Conservation (phyloP, 495 filamentous ascomycete genomes). For the Trichocladium antarcticum region DNA sequence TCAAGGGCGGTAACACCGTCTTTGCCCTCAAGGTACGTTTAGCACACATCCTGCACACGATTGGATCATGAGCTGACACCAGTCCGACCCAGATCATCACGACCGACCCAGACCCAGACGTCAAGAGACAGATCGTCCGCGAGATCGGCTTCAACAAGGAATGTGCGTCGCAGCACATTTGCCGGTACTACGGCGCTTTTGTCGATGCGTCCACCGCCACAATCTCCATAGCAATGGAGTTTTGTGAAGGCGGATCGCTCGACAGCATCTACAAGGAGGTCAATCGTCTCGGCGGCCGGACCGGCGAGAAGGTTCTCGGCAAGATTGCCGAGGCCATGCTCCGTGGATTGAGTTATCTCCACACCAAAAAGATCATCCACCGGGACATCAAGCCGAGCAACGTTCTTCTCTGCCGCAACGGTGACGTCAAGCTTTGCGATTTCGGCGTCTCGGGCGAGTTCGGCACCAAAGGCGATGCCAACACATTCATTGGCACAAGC, state of each 20-base stretch:
- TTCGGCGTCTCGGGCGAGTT: constrained; percentile 97
- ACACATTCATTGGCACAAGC: constrained; percentile 96
- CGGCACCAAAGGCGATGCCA: constrained; percentile 94
- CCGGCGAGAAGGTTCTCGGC: constrained; percentile 95
- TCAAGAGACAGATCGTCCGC: constrained; percentile 93
- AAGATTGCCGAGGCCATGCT: constrained; percentile 95
- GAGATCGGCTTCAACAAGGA: constrained; percentile 96
- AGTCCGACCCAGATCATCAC: constrained; percentile 66
- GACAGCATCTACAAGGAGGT: constrained; percentile 96
- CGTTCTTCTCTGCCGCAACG: constrained; percentile 83
- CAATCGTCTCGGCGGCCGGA: constrained; percentile 85
- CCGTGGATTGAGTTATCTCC: constrained; percentile 90
- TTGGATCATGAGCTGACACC: constrained; percentile 18
- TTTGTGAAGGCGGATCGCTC: constrained; percentile 90
- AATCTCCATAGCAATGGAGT: constrained; percentile 98
- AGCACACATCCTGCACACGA: not conserved
- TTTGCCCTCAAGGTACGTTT: constrained; percentile 85
- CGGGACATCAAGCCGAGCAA: constrained; percentile 98
- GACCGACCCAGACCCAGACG: constrained; percentile 91
- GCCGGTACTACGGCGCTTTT: constrained; percentile 93
- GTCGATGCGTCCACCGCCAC: constrained; percentile 86
- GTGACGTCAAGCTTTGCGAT: constrained; percentile 94
- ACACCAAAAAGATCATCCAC: constrained; percentile 93
- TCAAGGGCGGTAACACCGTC: constrained; percentile 83
- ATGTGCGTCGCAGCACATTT: constrained; percentile 87